These are phyloP conservation scores for Crotalaria pallida DNA, from an alignment of 306 rosid genomes.

Conservation along the genomic window DNA sequence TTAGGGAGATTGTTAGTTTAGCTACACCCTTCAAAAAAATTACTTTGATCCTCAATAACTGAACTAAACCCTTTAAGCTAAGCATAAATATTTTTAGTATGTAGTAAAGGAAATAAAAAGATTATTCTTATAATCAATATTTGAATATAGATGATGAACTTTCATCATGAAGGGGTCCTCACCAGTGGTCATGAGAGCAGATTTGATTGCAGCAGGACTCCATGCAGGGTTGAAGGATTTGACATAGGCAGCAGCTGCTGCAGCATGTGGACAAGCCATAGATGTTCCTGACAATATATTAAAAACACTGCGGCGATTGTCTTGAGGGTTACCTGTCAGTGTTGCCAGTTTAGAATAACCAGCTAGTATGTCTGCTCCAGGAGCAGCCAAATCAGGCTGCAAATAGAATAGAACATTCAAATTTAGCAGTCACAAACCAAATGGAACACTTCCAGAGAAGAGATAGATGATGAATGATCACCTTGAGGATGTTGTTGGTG, in stretches of 20 bases:
- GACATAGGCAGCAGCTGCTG: slow-evolving; percentile 71
- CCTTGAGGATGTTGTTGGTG: slow-evolving; percentile 65
- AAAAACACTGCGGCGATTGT: slow-evolving; percentile 36
- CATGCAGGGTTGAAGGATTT: slow-evolving; percentile 78
- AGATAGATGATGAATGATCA: background rate
- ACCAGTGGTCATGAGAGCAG: slow-evolving; percentile 94
- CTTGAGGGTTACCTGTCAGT: slow-evolving; percentile 32
- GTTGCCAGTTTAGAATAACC: slow-evolving; percentile 47
- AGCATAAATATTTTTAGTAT: background rate
- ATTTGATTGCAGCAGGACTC: slow-evolving; percentile 90
- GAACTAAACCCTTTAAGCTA: background rate
- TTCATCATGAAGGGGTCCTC: background rate
- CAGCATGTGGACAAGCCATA: slow-evolving; percentile 81
- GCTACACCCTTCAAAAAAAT: too few species aligned
- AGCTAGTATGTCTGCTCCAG: slow-evolving; percentile 78
- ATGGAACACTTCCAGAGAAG: background rate
- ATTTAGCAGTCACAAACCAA: background rate
- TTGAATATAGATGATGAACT: background rate
- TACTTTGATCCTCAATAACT: background rate
- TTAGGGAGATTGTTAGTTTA: background rate
- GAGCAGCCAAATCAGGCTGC: slow-evolving; percentile 84
- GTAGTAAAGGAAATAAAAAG: background rate
- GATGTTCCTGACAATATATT: slow-evolving; percentile 81
- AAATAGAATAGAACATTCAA: slow-evolving; percentile 5
- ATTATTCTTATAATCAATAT: background rate